Evolutionary conservation across 2,329 filamentous ascomycete species (phyloP).

Genomic region (Aspergillus flavus): DNA sequence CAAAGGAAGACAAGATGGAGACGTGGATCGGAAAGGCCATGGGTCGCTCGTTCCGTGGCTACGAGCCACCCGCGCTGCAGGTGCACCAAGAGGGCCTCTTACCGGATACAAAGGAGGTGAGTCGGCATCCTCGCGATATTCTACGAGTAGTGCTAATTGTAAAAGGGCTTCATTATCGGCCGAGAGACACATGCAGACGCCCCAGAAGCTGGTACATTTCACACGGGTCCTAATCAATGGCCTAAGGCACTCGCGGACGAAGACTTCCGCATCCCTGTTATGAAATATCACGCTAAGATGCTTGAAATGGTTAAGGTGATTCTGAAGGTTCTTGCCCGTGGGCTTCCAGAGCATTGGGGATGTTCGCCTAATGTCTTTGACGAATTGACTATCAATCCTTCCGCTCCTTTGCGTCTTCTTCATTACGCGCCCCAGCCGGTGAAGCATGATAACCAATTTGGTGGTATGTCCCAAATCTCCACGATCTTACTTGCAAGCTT

Average conservation of each 20-base stretch:
- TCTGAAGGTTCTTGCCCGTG: constrained; percentile 21
- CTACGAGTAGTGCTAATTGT: background rate
- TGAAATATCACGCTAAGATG: constrained; percentile 33
- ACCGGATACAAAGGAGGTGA: constrained; percentile 26
- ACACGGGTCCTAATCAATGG: constrained; percentile 34
- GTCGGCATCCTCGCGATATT: constrained; percentile 1
- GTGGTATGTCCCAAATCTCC: background rate
- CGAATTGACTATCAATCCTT: background rate
- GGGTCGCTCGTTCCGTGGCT: constrained; percentile 12
- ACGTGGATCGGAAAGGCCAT: constrained; percentile 11
- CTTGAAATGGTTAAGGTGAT: constrained; percentile 28
- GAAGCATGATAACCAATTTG: constrained; percentile 1
- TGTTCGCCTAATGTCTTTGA: background rate
- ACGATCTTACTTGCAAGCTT: no score
- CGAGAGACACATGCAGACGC: background rate
- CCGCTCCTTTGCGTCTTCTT: constrained; percentile 1
- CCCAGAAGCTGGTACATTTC: constrained; percentile 28
- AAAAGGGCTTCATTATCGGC: background rate
- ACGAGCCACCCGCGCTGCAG: constrained; percentile 10
- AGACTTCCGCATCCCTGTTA: constrained; percentile 27
- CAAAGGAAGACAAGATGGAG: constrained; percentile 12
- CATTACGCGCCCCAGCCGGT: constrained; percentile 10
- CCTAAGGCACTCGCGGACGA: constrained; percentile 26
- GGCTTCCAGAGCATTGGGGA: background rate
- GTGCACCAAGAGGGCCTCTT: constrained; percentile 7